A percentile compares a stretch with the other conserved stretches of the same genome.
These are phyloP conservation scores for Falciphora oryzae DNA, from an alignment of 2,329 filamentous ascomycete genomes.

Conservation along the genomic window DNA sequence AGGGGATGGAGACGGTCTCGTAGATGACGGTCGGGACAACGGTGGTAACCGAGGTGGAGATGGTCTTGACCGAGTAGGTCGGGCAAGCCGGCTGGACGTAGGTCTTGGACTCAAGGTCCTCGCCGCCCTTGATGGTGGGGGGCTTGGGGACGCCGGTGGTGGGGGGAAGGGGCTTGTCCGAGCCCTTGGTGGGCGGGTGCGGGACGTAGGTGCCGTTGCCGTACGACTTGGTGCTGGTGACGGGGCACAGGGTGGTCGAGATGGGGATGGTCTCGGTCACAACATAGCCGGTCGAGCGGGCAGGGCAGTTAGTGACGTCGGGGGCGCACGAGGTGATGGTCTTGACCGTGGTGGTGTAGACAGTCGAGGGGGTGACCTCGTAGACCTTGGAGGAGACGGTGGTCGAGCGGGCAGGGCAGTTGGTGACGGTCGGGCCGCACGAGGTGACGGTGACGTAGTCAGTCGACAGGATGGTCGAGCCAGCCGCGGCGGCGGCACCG, in stretches of 20 bases:
- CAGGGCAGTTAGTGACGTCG: conserved; percentile 58
- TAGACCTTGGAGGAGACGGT: conserved; percentile 23
- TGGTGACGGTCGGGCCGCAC: conserved; percentile 46
- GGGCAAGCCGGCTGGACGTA: conserved; percentile 24
- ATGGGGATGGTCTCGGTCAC: conserved; percentile 33
- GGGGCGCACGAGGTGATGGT: conserved; percentile 58
- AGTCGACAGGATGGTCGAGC: conserved; percentile 49
- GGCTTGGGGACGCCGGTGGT: conserved; percentile 28
- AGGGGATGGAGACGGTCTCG: conserved; percentile 38
- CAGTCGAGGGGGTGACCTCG: conserved; percentile 37
- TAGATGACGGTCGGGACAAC: conserved; percentile 50
- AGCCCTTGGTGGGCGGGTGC: conserved; percentile 23
- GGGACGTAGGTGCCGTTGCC: conserved; percentile 15
- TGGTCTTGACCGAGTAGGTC: conserved; percentile 40
- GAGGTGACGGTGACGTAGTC: conserved; percentile 57
- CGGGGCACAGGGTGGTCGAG: conserved; percentile 39
- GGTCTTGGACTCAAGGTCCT: conserved; percentile 14
- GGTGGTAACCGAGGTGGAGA: conserved; percentile 51
- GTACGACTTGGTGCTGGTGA: conserved; percentile 17
- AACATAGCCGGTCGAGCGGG: conserved; percentile 32
- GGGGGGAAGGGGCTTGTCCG: conserved; percentile 34
- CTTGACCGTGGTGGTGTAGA: conserved; percentile 52
- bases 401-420: conserved; percentile 39
- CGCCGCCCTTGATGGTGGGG: conserved; percentile 15
- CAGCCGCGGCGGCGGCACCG: conserved; percentile 34